phyloP scores from a whole-genome alignment of 2,329 filamentous ascomycete genomes.

The Penicillium hesseltinei region DNA sequence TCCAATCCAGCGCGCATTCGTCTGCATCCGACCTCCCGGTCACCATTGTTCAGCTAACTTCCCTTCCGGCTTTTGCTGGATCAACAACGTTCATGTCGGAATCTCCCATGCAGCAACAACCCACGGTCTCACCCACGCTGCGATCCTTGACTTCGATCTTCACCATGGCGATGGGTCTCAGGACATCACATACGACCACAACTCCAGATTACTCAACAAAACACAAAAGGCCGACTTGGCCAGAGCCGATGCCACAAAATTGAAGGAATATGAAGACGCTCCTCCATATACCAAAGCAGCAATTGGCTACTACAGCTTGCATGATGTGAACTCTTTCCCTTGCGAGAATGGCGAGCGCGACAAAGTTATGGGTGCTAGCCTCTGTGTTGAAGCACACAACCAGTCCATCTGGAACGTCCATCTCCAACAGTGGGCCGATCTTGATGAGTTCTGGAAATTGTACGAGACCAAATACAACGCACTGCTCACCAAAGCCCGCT shows the following conservation, averaged over 20 bases:
- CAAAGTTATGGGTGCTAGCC: conserved; percentile 88
- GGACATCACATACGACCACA: conserved; percentile 79
- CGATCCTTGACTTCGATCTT: conserved; percentile 87
- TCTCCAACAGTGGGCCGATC: conserved; percentile 74
- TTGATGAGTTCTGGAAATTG: conserved; percentile 76
- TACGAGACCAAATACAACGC: conserved; percentile 77
- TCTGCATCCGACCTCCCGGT: conserved; percentile 86
- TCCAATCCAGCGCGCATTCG: conserved; percentile 76
- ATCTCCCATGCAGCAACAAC: conserved; percentile 84
- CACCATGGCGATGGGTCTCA: conserved; percentile 97
- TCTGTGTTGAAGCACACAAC: conserved; percentile 91
- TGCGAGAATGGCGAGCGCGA: conserved; percentile 92
- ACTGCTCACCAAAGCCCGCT: conserved; percentile 76
- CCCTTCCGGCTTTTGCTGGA: conserved; percentile 96
- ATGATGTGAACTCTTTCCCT: conserved; percentile 98
- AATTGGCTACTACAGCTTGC: conserved; percentile 93
- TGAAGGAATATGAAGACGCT: conserved; percentile 36
- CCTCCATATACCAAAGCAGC: conserved; percentile 75
- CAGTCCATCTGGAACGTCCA: conserved; percentile 98
- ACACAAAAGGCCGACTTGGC: conserved; percentile 53
- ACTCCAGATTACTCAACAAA: conserved; percentile 64
- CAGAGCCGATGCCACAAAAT: not conserved
- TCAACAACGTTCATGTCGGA: conserved; percentile 97
- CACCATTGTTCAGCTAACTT: conserved; percentile 90
- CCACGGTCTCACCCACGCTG: conserved; percentile 87